Percentiles rank a stretch among this genome's conserved stretches.
These are phyloP conservation scores for Xylaria sp. DNA, from an alignment of 2,329 filamentous ascomycete genomes.

Conservation along the genomic window DNA sequence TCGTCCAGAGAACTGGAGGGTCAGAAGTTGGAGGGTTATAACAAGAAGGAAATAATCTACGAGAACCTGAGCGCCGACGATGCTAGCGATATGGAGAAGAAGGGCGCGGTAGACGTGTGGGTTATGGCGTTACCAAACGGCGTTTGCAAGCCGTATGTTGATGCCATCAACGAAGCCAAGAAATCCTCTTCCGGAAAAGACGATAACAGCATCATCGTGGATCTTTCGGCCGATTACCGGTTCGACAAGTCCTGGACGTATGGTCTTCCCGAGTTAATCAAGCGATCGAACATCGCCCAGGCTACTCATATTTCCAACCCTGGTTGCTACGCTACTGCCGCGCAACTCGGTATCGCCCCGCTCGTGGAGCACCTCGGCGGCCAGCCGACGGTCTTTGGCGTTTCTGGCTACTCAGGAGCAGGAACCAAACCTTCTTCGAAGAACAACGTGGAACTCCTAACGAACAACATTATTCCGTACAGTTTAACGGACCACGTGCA, in stretches of 20 bases:
- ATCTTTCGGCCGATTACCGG: constrained; percentile 95
- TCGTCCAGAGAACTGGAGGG: constrained; percentile 91
- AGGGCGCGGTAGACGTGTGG: constrained; percentile 90
- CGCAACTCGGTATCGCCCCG: constrained; percentile 86
- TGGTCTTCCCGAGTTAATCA: constrained; percentile 83
- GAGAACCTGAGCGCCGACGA: constrained; percentile 89
- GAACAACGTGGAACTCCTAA: constrained; percentile 84
- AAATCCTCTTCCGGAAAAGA: constrained; percentile 50
- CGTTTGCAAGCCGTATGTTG: constrained; percentile 90
- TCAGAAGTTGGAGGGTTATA: constrained; percentile 84
- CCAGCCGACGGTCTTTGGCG: constrained; percentile 82
- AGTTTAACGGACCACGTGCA: constrained; percentile 92
- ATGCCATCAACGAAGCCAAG: constrained; percentile 76
- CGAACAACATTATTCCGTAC: constrained; percentile 89
- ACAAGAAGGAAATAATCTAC: constrained; percentile 89
- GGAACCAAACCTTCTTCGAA: constrained; percentile 93
- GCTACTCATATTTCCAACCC: constrained; percentile 88
- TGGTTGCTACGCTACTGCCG: constrained; percentile 92
- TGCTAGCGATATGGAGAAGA: constrained; percentile 79
- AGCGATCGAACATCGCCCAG: constrained; percentile 73
- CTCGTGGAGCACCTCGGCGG: constrained; percentile 76
- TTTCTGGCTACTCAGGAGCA: constrained; percentile 92
- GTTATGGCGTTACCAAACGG: constrained; percentile 96
- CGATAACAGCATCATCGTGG: constrained; percentile 81
- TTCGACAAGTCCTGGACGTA: constrained; percentile 89